Evolutionary conservation across 495 filamentous ascomycete genomes (phyloP), one percentile per base, ranked within the genome.

Genomic region (Choiromyces venosus): DNA sequence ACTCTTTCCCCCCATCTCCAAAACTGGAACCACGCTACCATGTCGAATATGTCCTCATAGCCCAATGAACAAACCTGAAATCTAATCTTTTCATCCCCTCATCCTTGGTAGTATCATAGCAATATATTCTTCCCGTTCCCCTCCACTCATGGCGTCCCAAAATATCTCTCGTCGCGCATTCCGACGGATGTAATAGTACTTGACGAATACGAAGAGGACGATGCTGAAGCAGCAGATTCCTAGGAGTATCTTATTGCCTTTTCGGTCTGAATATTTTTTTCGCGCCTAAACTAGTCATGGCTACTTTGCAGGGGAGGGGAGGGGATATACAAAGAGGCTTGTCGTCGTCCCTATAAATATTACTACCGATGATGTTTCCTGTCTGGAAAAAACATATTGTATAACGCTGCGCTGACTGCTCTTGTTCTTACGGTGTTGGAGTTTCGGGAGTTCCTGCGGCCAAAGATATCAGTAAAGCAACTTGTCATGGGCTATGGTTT

Each of bases 371-470:
- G 42, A 88, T 86, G 66, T 83, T 86, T 10, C 86, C 85, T 7
- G 81, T 73, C 70, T 86, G 84, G 19, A 84, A 83, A 68, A 83
- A 74, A 80, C 81, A 84, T 82, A 72, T 86, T 87, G 77, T 86
- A 87, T 9, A 85, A 39, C 2, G 84, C 84, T 0, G 85, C 86
- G 1, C 85, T 86, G 14, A 90, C 87, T n/a, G 88, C 87, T 10
- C 89, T 78, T 4, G 88, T 90, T 0, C 87, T 83, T n/a, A 91
- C 88, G 0, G 86, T 84, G 33, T 88, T 88, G 35, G 86, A 85
- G 82, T 91, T 90, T 61, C 86, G 82, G 6, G 87, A 87, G 35
- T 86, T 88, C 65, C 73, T 74, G 25, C 33, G 21, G 21, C 8
- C 21, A 56, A 19, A 4, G n/a, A n/a, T 5, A 18, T 69, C 18